phyloP scores from a whole-genome alignment of 2,329 filamentous ascomycete genomes.

The Fusarium citri region DNA sequence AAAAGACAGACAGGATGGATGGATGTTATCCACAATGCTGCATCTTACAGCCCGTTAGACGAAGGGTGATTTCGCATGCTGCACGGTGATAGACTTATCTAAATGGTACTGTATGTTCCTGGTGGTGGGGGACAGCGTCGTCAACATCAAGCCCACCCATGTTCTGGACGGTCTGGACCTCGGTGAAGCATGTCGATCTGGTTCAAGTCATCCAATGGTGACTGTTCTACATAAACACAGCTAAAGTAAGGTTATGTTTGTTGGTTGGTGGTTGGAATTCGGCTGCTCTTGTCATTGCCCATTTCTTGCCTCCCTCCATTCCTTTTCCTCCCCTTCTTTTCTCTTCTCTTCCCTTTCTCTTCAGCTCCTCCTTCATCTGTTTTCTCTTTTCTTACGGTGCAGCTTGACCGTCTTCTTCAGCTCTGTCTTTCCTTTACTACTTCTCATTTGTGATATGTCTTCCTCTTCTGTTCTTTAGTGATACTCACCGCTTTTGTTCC shows the following conservation, averaged over 20 bases:
- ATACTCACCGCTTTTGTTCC: slow-evolving; percentile 26
- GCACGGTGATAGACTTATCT: slow-evolving; percentile 9
- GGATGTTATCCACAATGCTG: slow-evolving; percentile 16
- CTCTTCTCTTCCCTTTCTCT: neutral
- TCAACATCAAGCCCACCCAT: slow-evolving; percentile 27
- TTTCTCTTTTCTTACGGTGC: slow-evolving; percentile 1
- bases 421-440: neutral
- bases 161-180: slow-evolving; percentile 43
- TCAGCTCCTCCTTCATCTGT: neutral
- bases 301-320: neutral
- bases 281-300: neutral
- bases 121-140: slow-evolving; percentile 27
- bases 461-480: neutral
- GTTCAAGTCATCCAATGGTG: slow-evolving; percentile 31
- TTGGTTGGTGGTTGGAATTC: slow-evolving; percentile 1
- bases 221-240: slow-evolving; percentile 22
- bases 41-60: slow-evolving; percentile 21
- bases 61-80: neutral
- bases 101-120: slow-evolving; percentile 29
- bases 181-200: slow-evolving; percentile 41
- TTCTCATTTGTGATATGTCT: neutral
- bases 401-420: neutral
- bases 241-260: slow-evolving; percentile 18
- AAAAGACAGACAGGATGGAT: slow-evolving; percentile 18
- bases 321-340: neutral